Base-by-base conservation (phyloP, 345 rosid species). In the Gossypium longicalyx region DNA sequence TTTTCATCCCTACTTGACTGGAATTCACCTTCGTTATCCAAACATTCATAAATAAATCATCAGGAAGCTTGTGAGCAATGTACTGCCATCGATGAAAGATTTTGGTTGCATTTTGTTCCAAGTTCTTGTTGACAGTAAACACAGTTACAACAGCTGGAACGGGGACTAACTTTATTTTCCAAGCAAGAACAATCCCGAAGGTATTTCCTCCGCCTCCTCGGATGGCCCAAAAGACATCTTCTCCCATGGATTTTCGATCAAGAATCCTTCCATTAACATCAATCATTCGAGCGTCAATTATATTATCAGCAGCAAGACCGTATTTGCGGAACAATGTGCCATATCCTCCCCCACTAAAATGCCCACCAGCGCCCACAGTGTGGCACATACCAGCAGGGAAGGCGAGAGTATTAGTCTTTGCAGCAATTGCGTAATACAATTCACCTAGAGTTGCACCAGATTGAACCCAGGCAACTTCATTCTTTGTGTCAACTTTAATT, bases 151-250 rank as follows among this genome's bases (percentile, higher is more conserved):
- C 38, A 16, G 20, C 43, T 7, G 72, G 72, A 68, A 68, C 58
- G 0, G 12, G 1, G 38, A 68, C 72, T n/a, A 68, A 27, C 7
- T 68, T 68, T 8, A 68, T 0, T 68, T 68, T 68, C 72, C 72
- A 68, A 7, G 72, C 12, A 0, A 68, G 7, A 17, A 48, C 72
- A 25, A 68, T 68, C 0, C 72, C 72, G 1, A 68, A 68, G 1
- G 22, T 68, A 23, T 29, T 29, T 2, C 72, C 72, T 20, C 75
- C 74, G 2, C 74, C 74, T 4, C 66, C 74, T 10, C 74, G 34
- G 44, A 71, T 71, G 12, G 74, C 74, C 74, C 74, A 57, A 9
- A 57, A 71, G 3, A 71, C 17, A 71, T 71, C 74, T 12, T 71
- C 66, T 2, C 74, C 74, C 74, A 71, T 71, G 12, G 74, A 19